Conservation (phyloP, 257 asterid genomes). For the Solanum chiquidenum region DNA sequence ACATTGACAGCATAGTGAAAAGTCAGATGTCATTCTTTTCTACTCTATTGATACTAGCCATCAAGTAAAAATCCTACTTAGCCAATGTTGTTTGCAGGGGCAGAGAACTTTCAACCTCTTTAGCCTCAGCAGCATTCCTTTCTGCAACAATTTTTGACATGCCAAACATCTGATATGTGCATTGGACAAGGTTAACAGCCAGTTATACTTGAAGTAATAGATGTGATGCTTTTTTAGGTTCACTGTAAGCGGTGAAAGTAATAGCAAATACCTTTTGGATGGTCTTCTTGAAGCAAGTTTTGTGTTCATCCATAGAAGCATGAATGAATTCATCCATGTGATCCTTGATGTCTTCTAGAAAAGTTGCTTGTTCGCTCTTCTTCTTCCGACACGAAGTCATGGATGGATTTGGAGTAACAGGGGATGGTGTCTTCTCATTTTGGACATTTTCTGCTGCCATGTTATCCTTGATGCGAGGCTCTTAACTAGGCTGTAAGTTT, state of each 20-base stretch:
- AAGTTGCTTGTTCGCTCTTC: conserved; percentile 55
- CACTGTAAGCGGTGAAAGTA: background rate
- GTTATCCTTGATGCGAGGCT: background rate
- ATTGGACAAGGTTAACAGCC: background rate
- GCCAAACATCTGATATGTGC: conserved; percentile 60
- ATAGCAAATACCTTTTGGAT: conserved; percentile 49
- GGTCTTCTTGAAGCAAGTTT: conserved; percentile 81
- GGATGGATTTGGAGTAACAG: conserved; percentile 36
- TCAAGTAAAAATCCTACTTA: conserved; percentile 20
- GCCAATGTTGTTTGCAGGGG: conserved; percentile 67
- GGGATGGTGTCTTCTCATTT: conserved; percentile 20
- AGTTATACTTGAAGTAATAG: background rate
- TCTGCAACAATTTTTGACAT: conserved; percentile 86
- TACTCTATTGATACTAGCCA: background rate
- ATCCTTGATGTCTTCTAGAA: conserved; percentile 70
- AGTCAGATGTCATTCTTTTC: background rate
- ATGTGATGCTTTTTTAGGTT: background rate
- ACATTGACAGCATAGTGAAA: background rate
- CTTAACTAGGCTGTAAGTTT: background rate
- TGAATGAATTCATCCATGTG: conserved; percentile 78
- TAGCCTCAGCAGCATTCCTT: conserved; percentile 42
- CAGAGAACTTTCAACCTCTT: conserved; percentile 67
- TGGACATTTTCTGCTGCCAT: conserved; percentile 35
- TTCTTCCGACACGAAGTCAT: conserved; percentile 69
- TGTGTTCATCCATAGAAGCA: conserved; percentile 95